A percentile compares a stretch with the other conserved stretches of the same genome.
Conservation (phyloP, 805 yeast species). For the Myxozyma monticola region DNA sequence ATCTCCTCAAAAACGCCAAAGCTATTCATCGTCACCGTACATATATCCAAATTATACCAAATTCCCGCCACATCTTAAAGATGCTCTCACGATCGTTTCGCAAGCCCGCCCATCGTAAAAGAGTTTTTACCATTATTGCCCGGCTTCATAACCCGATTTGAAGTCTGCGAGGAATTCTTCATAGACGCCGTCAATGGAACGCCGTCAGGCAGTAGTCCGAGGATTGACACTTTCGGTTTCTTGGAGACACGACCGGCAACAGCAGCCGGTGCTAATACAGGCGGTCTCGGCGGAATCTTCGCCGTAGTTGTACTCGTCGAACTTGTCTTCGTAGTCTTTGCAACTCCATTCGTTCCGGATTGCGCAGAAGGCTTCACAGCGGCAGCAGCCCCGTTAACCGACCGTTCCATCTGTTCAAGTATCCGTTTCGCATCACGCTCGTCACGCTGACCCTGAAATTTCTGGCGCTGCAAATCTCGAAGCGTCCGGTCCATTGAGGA, state of each 20-base stretch:
- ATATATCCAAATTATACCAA: no score
- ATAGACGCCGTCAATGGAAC: background rate
- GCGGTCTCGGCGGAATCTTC: no score
- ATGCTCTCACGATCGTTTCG: no score
- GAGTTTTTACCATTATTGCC: no score
- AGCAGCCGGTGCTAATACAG: no score
- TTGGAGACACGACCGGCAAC: background rate
- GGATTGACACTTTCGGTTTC: background rate
- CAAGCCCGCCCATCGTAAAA: no score
- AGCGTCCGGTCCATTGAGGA: constrained; percentile 27
- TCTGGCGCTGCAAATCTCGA: constrained; percentile 27
- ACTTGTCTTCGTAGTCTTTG: background rate
- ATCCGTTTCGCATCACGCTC: constrained; percentile 25
- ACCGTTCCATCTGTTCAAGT: constrained; percentile 20
- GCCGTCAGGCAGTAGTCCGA: constrained; percentile 7
- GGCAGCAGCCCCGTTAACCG: constrained; percentile 14
- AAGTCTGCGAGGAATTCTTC: no score
- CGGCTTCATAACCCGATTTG: no score
- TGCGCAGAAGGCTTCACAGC: no score
- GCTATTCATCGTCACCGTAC: no score
- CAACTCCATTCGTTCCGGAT: background rate
- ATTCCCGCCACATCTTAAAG: no score
- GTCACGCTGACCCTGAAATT: constrained; percentile 16
- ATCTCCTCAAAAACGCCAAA: no score
- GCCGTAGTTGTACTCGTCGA: background rate